Conservation (phyloP, 2,329 filamentous ascomycete genomes). For the Beauveria brongniartii region DNA sequence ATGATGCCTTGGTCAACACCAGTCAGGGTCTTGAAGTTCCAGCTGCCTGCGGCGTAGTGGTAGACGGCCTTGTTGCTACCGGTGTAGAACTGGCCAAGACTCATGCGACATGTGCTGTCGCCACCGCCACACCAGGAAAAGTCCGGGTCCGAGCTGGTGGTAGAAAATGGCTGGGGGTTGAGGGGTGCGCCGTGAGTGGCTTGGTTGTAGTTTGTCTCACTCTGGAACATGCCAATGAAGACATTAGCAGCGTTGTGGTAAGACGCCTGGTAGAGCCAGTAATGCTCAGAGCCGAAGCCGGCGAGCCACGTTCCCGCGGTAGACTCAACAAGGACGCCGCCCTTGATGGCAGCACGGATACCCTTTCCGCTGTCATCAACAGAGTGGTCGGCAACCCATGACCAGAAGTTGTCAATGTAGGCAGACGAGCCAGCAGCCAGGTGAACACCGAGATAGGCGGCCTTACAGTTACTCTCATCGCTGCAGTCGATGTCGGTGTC, state of each 20-base stretch:
- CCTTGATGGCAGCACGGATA: slow-evolving; percentile 38
- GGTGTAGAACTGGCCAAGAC: slow-evolving; percentile 32
- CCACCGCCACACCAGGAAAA: slow-evolving; percentile 30
- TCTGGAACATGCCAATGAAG: slow-evolving; percentile 41
- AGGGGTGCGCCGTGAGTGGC: slow-evolving; percentile 26
- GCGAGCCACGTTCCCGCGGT: slow-evolving; percentile 42
- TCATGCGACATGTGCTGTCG: slow-evolving; percentile 33
- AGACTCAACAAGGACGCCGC: slow-evolving; percentile 39
- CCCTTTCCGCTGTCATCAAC: slow-evolving; percentile 39
- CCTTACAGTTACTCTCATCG: slow-evolving; percentile 31
- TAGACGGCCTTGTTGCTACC: slow-evolving; percentile 17
- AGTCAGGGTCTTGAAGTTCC: slow-evolving; percentile 11
- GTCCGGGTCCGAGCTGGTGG: slow-evolving; percentile 33
- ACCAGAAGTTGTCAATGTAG: slow-evolving; percentile 47
- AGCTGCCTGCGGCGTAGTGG: slow-evolving; percentile 8
- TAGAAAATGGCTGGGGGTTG: slow-evolving; percentile 28
- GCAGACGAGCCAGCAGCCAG: slow-evolving; percentile 35
- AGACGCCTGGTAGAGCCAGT: slow-evolving; percentile 51
- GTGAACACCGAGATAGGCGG: slow-evolving; percentile 41
- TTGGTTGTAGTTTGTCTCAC: slow-evolving; percentile 40
- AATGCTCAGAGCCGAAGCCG: slow-evolving; percentile 43
- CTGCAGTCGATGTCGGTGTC: slow-evolving; percentile 30
- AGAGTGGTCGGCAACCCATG: slow-evolving; percentile 39
- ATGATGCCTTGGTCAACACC: slow-evolving; percentile 14
- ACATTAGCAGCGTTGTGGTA: slow-evolving; percentile 41